These are phyloP conservation scores for Cryphonectria parasitica DNA, from an alignment of 2,329 filamentous ascomycete species.

Conservation along the genomic window DNA sequence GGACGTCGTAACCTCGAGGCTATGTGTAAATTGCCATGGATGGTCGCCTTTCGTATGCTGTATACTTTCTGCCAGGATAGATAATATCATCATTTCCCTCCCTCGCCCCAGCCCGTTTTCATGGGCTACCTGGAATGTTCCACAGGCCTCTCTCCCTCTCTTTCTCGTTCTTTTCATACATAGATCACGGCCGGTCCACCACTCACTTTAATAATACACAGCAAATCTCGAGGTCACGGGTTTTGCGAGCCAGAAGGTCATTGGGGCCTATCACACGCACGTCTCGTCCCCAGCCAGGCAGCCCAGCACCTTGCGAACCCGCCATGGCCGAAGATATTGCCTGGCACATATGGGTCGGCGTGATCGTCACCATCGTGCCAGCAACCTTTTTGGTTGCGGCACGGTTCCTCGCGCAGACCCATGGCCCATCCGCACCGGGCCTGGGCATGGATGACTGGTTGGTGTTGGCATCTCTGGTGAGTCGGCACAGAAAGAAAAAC, in stretches of 20 bases:
- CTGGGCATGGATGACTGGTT: slow-evolving; percentile 16
- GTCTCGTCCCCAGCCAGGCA: neutral
- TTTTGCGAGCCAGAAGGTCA: neutral
- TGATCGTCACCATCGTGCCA: slow-evolving; percentile 9
- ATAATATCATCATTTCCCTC: neutral
- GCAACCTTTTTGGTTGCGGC: slow-evolving; percentile 7
- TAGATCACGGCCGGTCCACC: neutral
- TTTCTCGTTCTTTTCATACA: neutral
- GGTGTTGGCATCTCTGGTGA: slow-evolving; percentile 13
- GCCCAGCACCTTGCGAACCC: neutral
- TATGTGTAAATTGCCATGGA: neutral
- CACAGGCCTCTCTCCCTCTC: neutral
- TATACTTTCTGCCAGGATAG: neutral
- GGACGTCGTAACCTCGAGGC: neutral
- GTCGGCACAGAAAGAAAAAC: neutral
- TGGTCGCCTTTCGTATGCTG: neutral
- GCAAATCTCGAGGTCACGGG: neutral
- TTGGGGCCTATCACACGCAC: neutral
- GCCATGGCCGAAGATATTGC: slow-evolving; percentile 6
- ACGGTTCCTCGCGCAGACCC: slow-evolving; percentile 7
- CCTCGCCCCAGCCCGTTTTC: too few relatives aligned
- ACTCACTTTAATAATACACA: neutral
- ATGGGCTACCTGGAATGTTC: neutral
- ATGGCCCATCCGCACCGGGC: neutral
- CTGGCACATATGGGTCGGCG: slow-evolving; percentile 17